These are phyloP conservation scores for Lactarius evosmus DNA, from an alignment of 768 basidiomycete species.

Conservation along the genomic window DNA sequence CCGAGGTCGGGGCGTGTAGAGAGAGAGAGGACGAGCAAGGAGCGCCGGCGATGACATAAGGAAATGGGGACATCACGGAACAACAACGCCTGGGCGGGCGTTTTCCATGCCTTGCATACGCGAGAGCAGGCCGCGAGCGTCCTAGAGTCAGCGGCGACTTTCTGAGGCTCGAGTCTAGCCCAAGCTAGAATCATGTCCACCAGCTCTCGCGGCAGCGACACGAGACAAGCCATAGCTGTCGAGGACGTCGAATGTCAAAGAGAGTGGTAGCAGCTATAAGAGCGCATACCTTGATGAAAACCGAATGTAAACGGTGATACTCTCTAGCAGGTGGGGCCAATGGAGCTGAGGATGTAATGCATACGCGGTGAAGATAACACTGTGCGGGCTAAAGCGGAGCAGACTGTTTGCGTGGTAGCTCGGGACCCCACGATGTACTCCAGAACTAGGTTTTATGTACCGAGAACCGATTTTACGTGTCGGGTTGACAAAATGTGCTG, in stretches of 20 bases:
- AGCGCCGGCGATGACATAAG: constrained; percentile 11
- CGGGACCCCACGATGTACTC: not conserved
- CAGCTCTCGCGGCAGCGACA: constrained; percentile 15
- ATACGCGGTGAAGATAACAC: not conserved
- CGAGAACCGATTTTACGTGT: constrained; percentile 12
- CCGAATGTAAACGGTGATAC: not conserved
- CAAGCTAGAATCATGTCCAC: constrained; percentile 22
- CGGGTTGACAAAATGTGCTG: not conserved
- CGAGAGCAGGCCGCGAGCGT: constrained; percentile 18
- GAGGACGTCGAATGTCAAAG: not conserved
- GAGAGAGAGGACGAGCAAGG: constrained; percentile 11
- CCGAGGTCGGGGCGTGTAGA: constrained; percentile 15
- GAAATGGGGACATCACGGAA: constrained; percentile 23
- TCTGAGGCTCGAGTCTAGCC: constrained; percentile 12
- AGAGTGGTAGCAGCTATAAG: not conserved
- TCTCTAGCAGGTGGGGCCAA: not conserved
- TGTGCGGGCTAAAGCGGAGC: not conserved
- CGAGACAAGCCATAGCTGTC: constrained; percentile 11
- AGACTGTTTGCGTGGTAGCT: not conserved
- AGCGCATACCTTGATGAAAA: constrained; percentile 4
- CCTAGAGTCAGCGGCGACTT: constrained; percentile 7
- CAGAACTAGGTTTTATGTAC: not conserved
- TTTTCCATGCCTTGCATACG: constrained; percentile 23
- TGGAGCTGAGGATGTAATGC: not conserved
- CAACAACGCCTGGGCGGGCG: constrained; percentile 13